Evolutionary conservation across 257 asterid species (phyloP).

Genomic region (Paulownia fortunei): DNA sequence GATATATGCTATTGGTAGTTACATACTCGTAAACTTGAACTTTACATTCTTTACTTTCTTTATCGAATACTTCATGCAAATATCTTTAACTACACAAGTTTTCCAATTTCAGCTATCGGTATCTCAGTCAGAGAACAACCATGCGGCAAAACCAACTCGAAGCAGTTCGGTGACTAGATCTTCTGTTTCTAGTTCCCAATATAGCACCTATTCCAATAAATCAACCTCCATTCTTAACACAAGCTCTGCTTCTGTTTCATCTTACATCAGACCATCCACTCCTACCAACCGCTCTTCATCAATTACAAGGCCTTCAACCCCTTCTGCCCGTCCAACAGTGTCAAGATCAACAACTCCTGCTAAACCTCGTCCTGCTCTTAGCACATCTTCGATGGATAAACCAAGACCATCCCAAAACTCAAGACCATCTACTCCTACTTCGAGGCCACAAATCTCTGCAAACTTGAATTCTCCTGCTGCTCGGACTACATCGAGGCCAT

Average conservation of each 20-base stretch:
- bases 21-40: not conserved
- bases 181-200: slow-evolving; percentile 75
- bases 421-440: slow-evolving; percentile 97
- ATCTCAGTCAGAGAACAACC: slow-evolving; percentile 84
- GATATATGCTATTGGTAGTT: not conserved
- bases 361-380: slow-evolving; percentile 61
- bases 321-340: slow-evolving; percentile 67
- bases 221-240: slow-evolving; percentile 80
- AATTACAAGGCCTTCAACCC: slow-evolving; percentile 80
- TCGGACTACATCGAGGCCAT: slow-evolving; percentile 84
- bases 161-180: slow-evolving; percentile 90
- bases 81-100: slow-evolving; percentile 12
- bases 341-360: slow-evolving; percentile 94
- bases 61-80: not conserved
- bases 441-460: slow-evolving; percentile 77
- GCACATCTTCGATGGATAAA: slow-evolving; percentile 62
- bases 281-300: slow-evolving; percentile 84
- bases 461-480: slow-evolving; percentile 56
- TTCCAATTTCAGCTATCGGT: slow-evolving; percentile 75
- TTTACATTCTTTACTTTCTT: not conserved
- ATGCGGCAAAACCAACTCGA: slow-evolving; percentile 69
- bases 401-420: slow-evolving; percentile 80
- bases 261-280: slow-evolving; percentile 93
- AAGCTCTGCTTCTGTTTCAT: slow-evolving; percentile 95
- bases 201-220: slow-evolving; percentile 69